phyloP scores from a whole-genome alignment of 129 eudicot species.

The Centrapalus pauciflorus region DNA sequence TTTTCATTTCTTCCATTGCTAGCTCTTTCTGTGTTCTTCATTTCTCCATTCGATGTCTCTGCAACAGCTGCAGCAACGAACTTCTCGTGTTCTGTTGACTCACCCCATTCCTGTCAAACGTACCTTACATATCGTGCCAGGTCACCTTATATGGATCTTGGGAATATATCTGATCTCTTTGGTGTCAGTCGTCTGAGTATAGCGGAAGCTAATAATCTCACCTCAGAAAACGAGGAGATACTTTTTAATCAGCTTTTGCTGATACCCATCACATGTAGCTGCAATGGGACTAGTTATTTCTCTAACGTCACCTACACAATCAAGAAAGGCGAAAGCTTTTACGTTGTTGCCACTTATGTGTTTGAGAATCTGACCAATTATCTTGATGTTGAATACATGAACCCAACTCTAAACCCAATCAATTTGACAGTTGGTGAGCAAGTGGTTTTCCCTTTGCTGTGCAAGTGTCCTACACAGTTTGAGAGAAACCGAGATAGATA shows the following conservation, averaged over 20 bases:
- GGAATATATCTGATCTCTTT: conserved; percentile 56
- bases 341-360: conserved; percentile 44
- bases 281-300: conserved; percentile 44
- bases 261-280: conserved; percentile 55
- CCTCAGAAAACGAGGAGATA: conserved; percentile 42
- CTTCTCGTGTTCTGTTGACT: conserved; percentile 48
- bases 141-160: conserved; percentile 46
- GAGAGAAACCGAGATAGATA: conserved; percentile 25
- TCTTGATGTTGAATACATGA: conserved; percentile 48
- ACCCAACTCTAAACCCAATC: conserved; percentile 49
- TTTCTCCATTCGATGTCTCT: conserved; percentile 20
- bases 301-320: conserved; percentile 50
- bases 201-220: conserved; percentile 44
- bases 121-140: conserved; percentile 54
- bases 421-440: conserved; percentile 53
- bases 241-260: conserved; percentile 53
- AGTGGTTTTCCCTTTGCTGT: conserved; percentile 59
- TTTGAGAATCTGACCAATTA: conserved; percentile 60
- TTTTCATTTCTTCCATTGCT: conserved; percentile 27
- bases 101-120: conserved; percentile 54
- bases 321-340: conserved; percentile 58
- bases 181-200: conserved; percentile 50
- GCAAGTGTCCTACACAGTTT: conserved; percentile 52
- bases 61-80: conserved; percentile 41
- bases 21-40: conserved; percentile 20